These are phyloP conservation scores for Aspergillus pseudoviridinutans DNA, from an alignment of 2,329 filamentous ascomycete genomes.

Conservation along the genomic window DNA sequence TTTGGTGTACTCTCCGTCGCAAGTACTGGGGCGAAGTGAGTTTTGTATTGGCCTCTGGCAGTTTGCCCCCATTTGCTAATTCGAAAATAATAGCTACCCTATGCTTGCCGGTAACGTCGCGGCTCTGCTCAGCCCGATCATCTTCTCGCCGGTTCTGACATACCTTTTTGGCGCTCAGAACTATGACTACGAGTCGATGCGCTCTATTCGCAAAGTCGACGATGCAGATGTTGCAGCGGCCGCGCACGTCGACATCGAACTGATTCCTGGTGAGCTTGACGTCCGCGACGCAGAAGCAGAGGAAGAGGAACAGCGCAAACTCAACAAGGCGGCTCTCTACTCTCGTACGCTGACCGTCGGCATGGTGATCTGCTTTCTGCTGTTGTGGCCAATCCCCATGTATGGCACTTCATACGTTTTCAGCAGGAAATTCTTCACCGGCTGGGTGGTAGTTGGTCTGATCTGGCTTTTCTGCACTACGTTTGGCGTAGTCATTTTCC, in stretches of 20 bases:
- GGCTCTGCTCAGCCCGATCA: conserved; percentile 69
- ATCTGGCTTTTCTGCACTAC: conserved; percentile 74
- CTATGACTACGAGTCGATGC: conserved; percentile 86
- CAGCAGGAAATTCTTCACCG: conserved; percentile 75
- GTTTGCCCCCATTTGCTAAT: not conserved
- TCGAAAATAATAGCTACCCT: conserved; percentile 49
- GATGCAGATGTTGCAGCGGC: conserved; percentile 67
- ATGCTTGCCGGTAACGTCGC: conserved; percentile 87
- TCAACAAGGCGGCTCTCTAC: conserved; percentile 53
- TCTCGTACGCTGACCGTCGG: conserved; percentile 56
- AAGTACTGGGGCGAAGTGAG: conserved; percentile 71
- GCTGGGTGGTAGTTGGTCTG: conserved; percentile 73
- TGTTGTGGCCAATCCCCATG: conserved; percentile 91
- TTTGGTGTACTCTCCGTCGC: conserved; percentile 66
- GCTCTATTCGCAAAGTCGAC: conserved; percentile 70
- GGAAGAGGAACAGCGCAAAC: conserved; percentile 46
- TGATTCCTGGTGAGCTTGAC: conserved; percentile 51
- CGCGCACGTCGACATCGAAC: conserved; percentile 63
- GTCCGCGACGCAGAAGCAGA: conserved; percentile 35
- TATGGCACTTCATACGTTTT: conserved; percentile 81
- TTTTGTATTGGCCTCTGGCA: not conserved
- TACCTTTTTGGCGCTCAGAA: conserved; percentile 65
- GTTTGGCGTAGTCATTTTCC: conserved; percentile 73
- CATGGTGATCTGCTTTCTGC: conserved; percentile 66
- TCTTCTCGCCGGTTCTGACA: conserved; percentile 74